phyloP scores from a whole-genome alignment of 2,329 filamentous ascomycete species.

The Fusarium nisikadoi region DNA sequence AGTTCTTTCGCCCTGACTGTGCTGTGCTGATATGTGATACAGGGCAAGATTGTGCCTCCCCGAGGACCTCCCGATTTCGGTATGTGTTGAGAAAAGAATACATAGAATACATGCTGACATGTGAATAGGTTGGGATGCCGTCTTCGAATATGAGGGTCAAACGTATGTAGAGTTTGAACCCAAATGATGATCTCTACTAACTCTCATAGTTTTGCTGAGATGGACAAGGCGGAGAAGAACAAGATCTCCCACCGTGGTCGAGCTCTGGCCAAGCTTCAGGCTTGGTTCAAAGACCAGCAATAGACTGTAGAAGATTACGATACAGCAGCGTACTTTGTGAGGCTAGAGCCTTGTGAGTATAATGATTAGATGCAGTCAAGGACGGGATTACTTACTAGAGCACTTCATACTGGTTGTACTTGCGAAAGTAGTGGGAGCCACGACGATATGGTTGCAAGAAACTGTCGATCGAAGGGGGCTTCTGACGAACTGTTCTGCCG shows the following conservation, averaged over 20 bases:
- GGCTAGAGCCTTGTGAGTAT: slow-evolving; percentile 21
- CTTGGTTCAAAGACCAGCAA: slow-evolving; percentile 72
- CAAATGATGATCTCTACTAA: slow-evolving; percentile 8
- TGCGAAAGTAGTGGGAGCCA: slow-evolving; percentile 72
- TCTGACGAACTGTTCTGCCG: slow-evolving; percentile 57
- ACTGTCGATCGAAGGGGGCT: slow-evolving; percentile 50
- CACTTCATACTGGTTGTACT: slow-evolving; percentile 82
- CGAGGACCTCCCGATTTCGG: slow-evolving; percentile 86
- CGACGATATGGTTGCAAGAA: slow-evolving; percentile 80
- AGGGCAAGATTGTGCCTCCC: slow-evolving; percentile 83
- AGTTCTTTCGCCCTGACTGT: background rate
- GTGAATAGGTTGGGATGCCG: slow-evolving; percentile 86
- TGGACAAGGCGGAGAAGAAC: slow-evolving; percentile 90
- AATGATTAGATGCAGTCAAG: background rate
- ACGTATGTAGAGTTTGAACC: slow-evolving; percentile 63
- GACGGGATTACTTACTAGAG: slow-evolving; percentile 66
- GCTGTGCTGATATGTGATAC: background rate
- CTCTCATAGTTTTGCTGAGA: slow-evolving; percentile 80
- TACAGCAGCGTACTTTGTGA: slow-evolving; percentile 29
- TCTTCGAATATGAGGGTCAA: slow-evolving; percentile 92
- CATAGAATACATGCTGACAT: slow-evolving; percentile 19
- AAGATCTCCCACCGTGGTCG: slow-evolving; percentile 89
- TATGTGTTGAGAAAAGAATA: slow-evolving; percentile 51
- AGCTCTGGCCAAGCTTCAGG: slow-evolving; percentile 86
- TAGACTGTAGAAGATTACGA: background rate